Percentiles rank a stretch among this genome's conserved stretches.
Evolutionary conservation across 345 rosid genomes (phyloP).

Genomic region (Gossypium anomalum): DNA sequence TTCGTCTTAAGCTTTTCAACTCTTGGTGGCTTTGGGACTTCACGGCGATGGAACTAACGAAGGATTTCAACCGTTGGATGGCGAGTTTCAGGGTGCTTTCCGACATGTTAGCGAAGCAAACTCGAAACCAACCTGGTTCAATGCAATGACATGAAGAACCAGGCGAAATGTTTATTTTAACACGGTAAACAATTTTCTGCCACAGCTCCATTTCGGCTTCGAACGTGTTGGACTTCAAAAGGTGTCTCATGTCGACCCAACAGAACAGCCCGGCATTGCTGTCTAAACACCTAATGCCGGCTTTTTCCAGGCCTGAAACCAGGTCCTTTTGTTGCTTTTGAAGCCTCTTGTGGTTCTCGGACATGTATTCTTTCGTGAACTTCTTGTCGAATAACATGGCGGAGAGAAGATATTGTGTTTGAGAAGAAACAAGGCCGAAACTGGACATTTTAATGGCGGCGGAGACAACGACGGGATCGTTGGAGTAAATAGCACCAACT

Average conservation of each 20-base stretch:
- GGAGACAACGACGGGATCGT: conserved; percentile 55
- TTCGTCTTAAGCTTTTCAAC: conserved; percentile 46
- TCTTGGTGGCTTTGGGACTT: conserved; percentile 42
- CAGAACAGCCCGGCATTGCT: conserved; percentile 76
- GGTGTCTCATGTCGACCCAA: conserved; percentile 82
- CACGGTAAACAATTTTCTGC: conserved; percentile 69
- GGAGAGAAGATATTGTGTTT: conserved; percentile 66
- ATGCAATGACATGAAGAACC: conserved; percentile 77
- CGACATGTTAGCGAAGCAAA: conserved; percentile 77
- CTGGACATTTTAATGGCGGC: conserved; percentile 88
- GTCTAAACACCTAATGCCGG: conserved; percentile 48
- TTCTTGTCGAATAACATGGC: conserved; percentile 66
- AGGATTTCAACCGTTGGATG: conserved; percentile 51
- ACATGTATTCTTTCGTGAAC: conserved; percentile 51
- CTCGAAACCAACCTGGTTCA: conserved; percentile 79
- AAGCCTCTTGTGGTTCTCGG: conserved; percentile 57
- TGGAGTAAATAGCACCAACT: conserved; percentile 76
- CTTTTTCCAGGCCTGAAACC: conserved; percentile 57
- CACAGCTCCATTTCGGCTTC: conserved; percentile 77
- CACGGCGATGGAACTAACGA: conserved; percentile 38
- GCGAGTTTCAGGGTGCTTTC: conserved; percentile 54
- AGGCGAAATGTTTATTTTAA: conserved; percentile 53
- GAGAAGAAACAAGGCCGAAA: conserved; percentile 77
- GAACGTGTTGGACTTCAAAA: conserved; percentile 57
- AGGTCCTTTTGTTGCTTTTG: conserved; percentile 40